Percentiles rank a stretch among this genome's conserved stretches.
These are phyloP conservation scores for Shiraia sp. DNA, from an alignment of 2,329 filamentous ascomycete genomes.

Conservation along the genomic window DNA sequence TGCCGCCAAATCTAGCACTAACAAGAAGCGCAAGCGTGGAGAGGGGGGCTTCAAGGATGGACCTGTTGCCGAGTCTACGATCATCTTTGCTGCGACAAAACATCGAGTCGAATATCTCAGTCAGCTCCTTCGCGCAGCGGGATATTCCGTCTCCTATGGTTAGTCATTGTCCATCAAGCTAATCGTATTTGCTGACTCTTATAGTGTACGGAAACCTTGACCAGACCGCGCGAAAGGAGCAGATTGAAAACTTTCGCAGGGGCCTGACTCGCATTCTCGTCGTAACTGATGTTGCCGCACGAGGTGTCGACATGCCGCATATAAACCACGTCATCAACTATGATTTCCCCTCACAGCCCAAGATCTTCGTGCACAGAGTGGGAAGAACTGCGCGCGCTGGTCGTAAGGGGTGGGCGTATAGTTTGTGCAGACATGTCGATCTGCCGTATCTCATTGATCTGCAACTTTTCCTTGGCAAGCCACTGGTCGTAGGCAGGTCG, in stretches of 20 bases:
- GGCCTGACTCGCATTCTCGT: conserved; percentile 89
- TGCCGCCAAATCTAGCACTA: conserved; percentile 48
- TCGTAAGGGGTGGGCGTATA: conserved; percentile 91
- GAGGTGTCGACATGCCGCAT: conserved; percentile 97
- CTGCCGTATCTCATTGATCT: conserved; percentile 90
- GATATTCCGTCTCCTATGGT: conserved; percentile 83
- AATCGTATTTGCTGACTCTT: conserved; percentile 3
- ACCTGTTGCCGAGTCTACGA: conserved; percentile 88
- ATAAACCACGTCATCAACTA: conserved; percentile 98
- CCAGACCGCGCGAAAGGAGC: conserved; percentile 87
- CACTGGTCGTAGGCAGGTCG: conserved; percentile 72
- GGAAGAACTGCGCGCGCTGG: conserved; percentile 95
- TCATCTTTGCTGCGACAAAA: conserved; percentile 92
- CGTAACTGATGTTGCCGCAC: conserved; percentile 92
- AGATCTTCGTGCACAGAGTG: conserved; percentile 95
- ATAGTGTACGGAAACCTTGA: conserved; percentile 88
- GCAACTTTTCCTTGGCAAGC: conserved; percentile 90
- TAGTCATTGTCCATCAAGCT: conserved; percentile 3
- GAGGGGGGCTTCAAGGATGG: conserved; percentile 64
- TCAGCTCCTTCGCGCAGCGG: conserved; percentile 74
- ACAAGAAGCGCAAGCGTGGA: conserved; percentile 74
- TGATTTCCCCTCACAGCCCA: conserved; percentile 94
- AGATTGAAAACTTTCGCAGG: conserved; percentile 85
- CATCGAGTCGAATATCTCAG: conserved; percentile 96
- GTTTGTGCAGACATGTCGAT: conserved; percentile 83